These are phyloP conservation scores for Ehretia macrophylla DNA, from an alignment of 257 asterid genomes.

Conservation along the genomic window DNA sequence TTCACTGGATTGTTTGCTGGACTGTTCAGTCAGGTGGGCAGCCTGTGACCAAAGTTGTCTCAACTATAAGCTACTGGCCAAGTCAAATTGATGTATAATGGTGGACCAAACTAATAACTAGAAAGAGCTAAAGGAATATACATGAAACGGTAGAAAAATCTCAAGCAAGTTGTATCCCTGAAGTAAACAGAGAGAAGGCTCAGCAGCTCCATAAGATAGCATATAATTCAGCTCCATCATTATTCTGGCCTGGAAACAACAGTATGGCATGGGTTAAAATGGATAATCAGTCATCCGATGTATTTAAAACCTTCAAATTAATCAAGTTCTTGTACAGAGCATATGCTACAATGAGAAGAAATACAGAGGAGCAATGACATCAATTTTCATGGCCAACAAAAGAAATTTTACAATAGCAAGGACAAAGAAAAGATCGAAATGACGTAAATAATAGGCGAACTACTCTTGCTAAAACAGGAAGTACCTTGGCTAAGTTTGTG, in stretches of 20 bases:
- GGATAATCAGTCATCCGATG: background rate
- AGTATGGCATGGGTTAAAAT: background rate
- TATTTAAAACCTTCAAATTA: background rate
- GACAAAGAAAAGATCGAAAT: background rate
- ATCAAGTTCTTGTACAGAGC: too few species aligned
- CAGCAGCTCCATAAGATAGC: slow-evolving; percentile 97
- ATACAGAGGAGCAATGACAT: background rate
- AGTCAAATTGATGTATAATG: background rate
- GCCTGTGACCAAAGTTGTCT: slow-evolving; percentile 43
- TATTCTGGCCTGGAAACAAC: slow-evolving; percentile 59
- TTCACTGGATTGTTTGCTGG: slow-evolving; percentile 27
- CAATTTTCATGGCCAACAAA: background rate
- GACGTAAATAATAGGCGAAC: background rate
- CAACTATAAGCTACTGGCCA: slow-evolving; percentile 8
- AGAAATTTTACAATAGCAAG: background rate
- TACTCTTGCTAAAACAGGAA: background rate
- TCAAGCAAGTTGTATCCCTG: slow-evolving; percentile 61
- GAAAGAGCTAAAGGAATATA: slow-evolving; percentile 30
- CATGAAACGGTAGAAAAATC: slow-evolving; percentile 78
- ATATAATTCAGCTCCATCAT: slow-evolving; percentile 74
- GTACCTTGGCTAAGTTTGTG: slow-evolving; percentile 49
- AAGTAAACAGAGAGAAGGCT: slow-evolving; percentile 71
- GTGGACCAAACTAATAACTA: slow-evolving; percentile 5
- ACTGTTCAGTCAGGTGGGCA: slow-evolving; percentile 58
- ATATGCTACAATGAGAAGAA: background rate